These are phyloP conservation scores for Rossbeevera mucosa DNA, from an alignment of 768 basidiomycete genomes.

Conservation along the genomic window DNA sequence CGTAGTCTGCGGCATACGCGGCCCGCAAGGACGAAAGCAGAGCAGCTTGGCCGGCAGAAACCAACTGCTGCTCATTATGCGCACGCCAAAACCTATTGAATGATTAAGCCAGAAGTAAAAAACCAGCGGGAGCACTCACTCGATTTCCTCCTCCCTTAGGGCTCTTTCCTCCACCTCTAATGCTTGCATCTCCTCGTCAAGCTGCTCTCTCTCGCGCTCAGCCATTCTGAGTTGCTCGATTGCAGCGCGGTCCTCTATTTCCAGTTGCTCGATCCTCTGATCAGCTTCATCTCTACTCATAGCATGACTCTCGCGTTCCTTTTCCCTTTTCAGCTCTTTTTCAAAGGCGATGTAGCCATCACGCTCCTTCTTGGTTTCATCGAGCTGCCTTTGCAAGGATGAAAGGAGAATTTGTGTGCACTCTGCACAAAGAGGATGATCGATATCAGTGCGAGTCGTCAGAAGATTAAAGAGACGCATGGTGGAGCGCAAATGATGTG, in stretches of 20 bases:
- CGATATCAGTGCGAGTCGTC: conserved; percentile 72
- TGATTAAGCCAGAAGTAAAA: conserved; percentile 3
- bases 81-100: conserved; percentile 70
- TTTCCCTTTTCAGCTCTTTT: conserved; percentile 78
- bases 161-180: conserved; percentile 75
- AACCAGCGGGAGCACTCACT: conserved; percentile 46
- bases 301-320: conserved; percentile 63
- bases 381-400: conserved; percentile 73
- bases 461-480: conserved; percentile 71
- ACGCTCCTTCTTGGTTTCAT: conserved; percentile 86
- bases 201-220: conserved; percentile 70
- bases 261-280: conserved; percentile 68
- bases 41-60: conserved; percentile 59
- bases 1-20: conserved; percentile 73
- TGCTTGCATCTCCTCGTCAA: conserved; percentile 65
- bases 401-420: conserved; percentile 81
- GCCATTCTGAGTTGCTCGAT: conserved; percentile 72
- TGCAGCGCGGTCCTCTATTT: conserved; percentile 60
- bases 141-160: conserved; percentile 79
- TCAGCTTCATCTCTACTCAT: conserved; percentile 61
- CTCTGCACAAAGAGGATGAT: conserved; percentile 93
- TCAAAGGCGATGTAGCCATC: conserved; percentile 94
- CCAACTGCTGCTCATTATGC: conserved; percentile 69
- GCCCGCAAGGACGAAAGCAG: conserved; percentile 70
- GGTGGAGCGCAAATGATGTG: conserved; percentile 73